Conservation (phyloP, 148 eudicot genomes). For the Dysphania ambrosioides region DNA sequence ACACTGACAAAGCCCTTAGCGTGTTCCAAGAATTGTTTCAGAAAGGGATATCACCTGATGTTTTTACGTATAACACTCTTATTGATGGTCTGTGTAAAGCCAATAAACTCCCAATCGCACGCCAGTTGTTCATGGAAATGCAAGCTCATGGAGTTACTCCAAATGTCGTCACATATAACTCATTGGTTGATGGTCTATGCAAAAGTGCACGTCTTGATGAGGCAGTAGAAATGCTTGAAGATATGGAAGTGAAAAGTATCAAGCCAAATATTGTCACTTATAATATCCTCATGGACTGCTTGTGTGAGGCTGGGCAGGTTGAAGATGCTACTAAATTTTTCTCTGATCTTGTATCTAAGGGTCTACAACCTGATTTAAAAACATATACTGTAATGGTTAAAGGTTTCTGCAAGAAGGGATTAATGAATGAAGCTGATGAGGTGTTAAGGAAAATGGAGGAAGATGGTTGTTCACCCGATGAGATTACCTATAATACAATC, state of each 20-base stretch:
- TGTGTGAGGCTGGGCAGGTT: background rate
- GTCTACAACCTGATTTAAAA: conserved; percentile 1
- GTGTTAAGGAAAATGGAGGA: conserved; percentile 18
- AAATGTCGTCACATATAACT: background rate
- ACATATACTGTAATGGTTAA: conserved; percentile 4
- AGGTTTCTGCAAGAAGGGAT: conserved; percentile 12
- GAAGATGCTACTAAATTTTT: background rate
- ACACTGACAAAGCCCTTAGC: background rate
- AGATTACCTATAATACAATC: conserved; percentile 14
- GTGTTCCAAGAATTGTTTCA: background rate
- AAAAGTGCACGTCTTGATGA: background rate
- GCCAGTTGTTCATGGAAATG: background rate
- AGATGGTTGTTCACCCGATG: background rate
- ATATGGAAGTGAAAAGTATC: background rate
- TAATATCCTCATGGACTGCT: background rate
- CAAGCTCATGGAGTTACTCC: background rate
- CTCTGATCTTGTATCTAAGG: background rate
- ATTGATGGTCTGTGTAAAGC: conserved; percentile 9
- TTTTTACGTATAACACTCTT: conserved; percentile 5
- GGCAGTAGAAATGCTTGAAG: background rate
- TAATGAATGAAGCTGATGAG: conserved; percentile 11
- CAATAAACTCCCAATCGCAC: background rate
- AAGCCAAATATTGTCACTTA: background rate
- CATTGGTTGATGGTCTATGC: background rate
- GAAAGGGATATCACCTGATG: background rate